phyloP scores from a whole-genome alignment of 2,329 filamentous ascomycete species.

The Penicillium fuscoglaucum region DNA sequence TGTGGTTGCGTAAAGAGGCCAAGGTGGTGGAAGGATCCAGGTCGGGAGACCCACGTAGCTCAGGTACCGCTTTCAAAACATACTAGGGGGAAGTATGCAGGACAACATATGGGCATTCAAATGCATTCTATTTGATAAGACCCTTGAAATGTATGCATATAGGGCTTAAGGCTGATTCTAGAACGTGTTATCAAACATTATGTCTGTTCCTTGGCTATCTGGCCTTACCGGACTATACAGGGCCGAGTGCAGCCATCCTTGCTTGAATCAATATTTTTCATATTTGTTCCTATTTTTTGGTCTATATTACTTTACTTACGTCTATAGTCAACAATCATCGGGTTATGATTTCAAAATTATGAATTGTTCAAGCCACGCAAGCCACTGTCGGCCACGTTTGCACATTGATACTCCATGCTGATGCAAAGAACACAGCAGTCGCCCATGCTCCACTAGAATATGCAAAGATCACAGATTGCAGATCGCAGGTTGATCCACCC shows the following conservation, averaged over 20 bases:
- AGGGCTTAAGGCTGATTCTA: background rate
- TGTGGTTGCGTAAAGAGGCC: constrained; percentile 10
- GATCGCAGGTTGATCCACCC: background rate
- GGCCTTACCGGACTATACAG: background rate
- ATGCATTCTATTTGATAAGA: background rate
- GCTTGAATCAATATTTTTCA: background rate
- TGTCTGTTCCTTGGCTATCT: background rate
- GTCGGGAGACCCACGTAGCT: constrained; percentile 18
- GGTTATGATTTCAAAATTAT: background rate
- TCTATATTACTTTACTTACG: background rate
- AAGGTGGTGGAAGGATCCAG: constrained; percentile 12
- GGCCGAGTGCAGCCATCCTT: background rate
- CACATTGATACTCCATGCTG: background rate
- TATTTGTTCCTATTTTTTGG: background rate
- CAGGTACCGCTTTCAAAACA: constrained; percentile 25
- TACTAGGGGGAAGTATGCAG: constrained; percentile 6
- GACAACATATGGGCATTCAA: background rate
- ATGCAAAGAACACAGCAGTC: background rate
- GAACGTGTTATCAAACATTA: constrained; percentile 1
- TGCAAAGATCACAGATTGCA: background rate
- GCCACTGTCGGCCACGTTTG: background rate
- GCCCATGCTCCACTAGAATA: background rate
- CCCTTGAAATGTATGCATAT: background rate
- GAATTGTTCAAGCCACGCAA: background rate
- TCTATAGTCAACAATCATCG: background rate